A percentile compares a stretch with the other conserved stretches of the same genome.
These are phyloP conservation scores for Wolfiporia cocos DNA, from an alignment of 1,284 basidiomycete genomes.

Conservation along the genomic window DNA sequence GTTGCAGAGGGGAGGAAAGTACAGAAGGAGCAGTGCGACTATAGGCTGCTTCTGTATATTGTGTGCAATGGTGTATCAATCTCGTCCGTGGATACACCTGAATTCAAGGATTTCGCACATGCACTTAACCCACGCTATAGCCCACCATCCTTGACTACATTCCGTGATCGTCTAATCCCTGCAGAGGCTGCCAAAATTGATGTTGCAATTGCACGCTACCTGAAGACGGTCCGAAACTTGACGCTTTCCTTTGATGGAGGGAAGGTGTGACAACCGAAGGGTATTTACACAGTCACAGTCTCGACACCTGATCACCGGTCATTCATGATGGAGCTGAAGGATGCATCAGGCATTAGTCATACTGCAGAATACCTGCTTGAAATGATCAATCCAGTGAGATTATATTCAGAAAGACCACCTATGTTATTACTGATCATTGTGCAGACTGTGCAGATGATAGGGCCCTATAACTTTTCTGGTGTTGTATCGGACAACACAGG, in stretches of 20 bases:
- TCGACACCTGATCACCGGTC: not conserved
- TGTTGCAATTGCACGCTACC: not conserved
- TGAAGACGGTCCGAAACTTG: not conserved
- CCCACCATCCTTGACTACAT: not conserved
- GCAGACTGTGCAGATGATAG: not conserved
- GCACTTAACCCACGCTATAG: not conserved
- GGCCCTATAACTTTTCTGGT: not conserved
- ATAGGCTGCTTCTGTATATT: not conserved
- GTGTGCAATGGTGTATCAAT: not conserved
- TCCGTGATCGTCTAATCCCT: not conserved
- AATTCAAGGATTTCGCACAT: not conserved
- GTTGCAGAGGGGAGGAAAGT: not conserved
- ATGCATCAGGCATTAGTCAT: not conserved
- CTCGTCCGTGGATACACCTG: not conserved
- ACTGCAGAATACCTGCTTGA: not conserved
- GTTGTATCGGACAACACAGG: slow-evolving; percentile 1
- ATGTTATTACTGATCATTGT: too few relatives aligned
- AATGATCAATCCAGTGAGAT: not conserved
- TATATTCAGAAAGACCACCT: not conserved
- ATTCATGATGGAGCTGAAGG: not conserved
- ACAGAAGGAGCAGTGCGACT: not conserved
- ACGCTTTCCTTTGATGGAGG: slow-evolving; percentile 1
- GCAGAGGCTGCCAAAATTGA: not conserved
- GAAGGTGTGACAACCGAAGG: not conserved
- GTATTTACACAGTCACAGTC: not conserved